Conservation (phyloP, 2,329 filamentous ascomycete genomes). For the Talaromyces sp. region DNA sequence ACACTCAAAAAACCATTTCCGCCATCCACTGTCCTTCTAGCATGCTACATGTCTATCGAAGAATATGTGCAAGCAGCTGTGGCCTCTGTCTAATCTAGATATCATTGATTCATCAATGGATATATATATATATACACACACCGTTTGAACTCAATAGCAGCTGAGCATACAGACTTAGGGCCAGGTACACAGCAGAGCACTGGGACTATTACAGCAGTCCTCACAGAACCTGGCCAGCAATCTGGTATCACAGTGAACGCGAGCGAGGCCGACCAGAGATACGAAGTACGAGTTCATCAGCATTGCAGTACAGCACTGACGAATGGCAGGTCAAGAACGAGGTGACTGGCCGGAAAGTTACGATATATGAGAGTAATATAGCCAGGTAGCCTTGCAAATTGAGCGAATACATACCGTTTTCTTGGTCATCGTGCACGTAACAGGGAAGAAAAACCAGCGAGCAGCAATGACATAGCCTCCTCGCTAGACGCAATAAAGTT, state of each 20-base stretch:
- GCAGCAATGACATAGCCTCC: not conserved
- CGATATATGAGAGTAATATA: not conserved
- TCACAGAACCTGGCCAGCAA: not conserved
- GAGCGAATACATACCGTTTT: not conserved
- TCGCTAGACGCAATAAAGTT: not conserved
- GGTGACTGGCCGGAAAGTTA: not conserved
- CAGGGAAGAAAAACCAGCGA: no score
- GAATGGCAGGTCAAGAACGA: slow-evolving; percentile 1
- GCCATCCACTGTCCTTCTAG: no score
- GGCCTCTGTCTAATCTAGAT: no score
- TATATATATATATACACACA: not conserved
- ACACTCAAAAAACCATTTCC: not conserved
- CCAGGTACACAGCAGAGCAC: not conserved
- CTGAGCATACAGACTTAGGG: not conserved
- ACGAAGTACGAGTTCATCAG: not conserved
- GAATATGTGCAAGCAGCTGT: no score
- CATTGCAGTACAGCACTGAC: not conserved
- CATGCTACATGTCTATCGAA: no score
- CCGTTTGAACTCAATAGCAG: not conserved
- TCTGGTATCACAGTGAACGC: not conserved
- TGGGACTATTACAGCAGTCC: not conserved
- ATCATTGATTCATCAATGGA: no score
- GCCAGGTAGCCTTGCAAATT: not conserved
- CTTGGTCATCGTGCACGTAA: not conserved
- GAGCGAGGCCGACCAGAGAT: not conserved